Base-by-base conservation (phyloP, 2,329 filamentous ascomycete genomes). In the Coniochaeta hoffmannii region DNA sequence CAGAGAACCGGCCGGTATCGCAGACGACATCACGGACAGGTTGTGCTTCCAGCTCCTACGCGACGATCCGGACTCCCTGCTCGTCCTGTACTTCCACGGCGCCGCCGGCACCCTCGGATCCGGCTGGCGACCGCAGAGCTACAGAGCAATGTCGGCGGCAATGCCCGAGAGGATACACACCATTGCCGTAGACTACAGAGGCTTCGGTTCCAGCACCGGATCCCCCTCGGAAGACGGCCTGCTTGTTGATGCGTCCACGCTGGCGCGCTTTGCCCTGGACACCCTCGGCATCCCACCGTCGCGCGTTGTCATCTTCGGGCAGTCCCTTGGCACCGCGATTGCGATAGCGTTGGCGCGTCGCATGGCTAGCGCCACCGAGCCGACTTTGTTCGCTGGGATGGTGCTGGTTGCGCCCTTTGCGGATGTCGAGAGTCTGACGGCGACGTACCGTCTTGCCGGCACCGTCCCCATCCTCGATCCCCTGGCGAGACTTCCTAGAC, bases 141-240 rank as follows among this genome's bases (percentile, higher is more conserved):
- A 86, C 63, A 75, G 81, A 2, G 78, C 76, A 12, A 68, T 84
- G 41, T 78, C 71, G n/a, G 77, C 76, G 7, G 74, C 69, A 0
- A 69, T 74, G 1, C 76, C 80, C 0, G 62, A 69, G 19, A 80
- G 77, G 36, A 79, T 82, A 2, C 81, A 87, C 60, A 73, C 80
- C 35, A 62, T 86, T 9, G 74, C 79, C 1, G 76, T 87, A 54
- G 83, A 87, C 66, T 86, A 85, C 61, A 75, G 82, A 5, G 82
- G 83, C 1, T 87, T 81, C 59, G 83, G 83, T 1, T 55, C 63
- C 7, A 81, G 76, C 53, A 76, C 68, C 0, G 81, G 82, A 1
- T 63, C 65, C 5, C 82, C 82, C 0, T 81, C 79, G 0, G 82
- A 86, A 64, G 50, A 63, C 1, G 82, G 82, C 0, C 67, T 86